A percentile compares a stretch with the other conserved stretches of the same genome.
Evolutionary conservation across 78 protist species (phyloP).

Genomic region (Abeoforma whisleri): DNA sequence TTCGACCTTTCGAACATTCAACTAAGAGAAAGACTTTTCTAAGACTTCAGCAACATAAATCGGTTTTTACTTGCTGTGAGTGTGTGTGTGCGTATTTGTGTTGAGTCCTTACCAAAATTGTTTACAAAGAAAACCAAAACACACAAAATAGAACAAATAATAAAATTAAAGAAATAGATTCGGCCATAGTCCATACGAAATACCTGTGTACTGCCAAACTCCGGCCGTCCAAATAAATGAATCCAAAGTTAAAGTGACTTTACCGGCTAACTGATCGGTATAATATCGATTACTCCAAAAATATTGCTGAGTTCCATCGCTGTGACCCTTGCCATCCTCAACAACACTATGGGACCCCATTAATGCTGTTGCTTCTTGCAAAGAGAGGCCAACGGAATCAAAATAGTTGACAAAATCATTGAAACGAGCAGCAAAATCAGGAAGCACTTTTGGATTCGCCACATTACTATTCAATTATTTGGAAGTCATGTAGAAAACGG

Average conservation of each 20-base stretch:
- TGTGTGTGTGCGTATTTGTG: no score
- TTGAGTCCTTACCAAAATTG: no score
- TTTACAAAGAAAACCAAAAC: no score
- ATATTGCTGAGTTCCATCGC: neutral
- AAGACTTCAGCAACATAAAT: no score
- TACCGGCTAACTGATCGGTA: neutral
- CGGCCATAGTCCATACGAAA: no score
- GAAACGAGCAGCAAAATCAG: neutral
- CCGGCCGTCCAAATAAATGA: neutral
- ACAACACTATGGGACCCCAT: slow-evolving; percentile 4
- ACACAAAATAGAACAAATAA: no score
- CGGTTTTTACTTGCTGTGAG: no score
- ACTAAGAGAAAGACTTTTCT: no score
- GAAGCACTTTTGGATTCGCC: neutral
- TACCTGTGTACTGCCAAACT: neutral
- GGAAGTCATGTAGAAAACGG: no score
- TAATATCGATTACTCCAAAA: neutral
- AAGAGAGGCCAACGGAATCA: neutral
- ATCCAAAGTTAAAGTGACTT: neutral
- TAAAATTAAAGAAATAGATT: no score
- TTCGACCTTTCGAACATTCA: no score
- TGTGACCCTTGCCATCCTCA: neutral
- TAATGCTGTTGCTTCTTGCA: neutral
- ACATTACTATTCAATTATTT: no score
- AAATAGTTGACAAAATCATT: neutral